phyloP scores from a whole-genome alignment of 192 early-diverging fungal genomes.

The Chytriomyces sp. region DNA sequence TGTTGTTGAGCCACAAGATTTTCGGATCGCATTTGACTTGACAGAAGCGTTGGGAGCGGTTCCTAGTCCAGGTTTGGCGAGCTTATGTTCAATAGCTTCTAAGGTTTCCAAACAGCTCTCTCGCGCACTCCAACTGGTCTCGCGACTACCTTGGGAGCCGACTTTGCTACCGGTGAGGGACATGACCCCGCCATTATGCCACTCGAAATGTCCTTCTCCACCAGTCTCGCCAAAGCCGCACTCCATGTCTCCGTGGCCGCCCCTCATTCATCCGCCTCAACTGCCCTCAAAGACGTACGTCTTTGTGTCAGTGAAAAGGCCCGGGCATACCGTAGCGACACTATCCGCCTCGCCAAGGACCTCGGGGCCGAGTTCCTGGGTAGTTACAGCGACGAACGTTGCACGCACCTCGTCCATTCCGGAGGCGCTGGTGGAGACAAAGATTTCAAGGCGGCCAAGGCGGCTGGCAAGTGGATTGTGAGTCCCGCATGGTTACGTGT shows the following conservation, averaged over 20 bases:
- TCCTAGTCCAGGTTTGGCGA: slow-evolving; percentile 3
- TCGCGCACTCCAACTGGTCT: no score
- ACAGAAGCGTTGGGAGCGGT: slow-evolving; percentile 1
- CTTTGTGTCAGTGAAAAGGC: slow-evolving; percentile 32
- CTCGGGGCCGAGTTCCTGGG: slow-evolving; percentile 38
- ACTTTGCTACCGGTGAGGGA: no score
- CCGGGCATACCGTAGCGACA: slow-evolving; percentile 17
- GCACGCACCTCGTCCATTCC: slow-evolving; percentile 50
- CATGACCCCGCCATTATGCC: no score
- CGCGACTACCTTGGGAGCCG: no score
- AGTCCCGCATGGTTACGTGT: slow-evolving; percentile 42
- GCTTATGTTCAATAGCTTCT: neutral
- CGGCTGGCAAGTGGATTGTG: slow-evolving; percentile 36
- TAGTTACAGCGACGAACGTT: slow-evolving; percentile 32
- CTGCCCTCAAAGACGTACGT: slow-evolving; percentile 31
- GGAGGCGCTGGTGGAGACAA: slow-evolving; percentile 11
- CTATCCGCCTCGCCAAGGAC: slow-evolving; percentile 23
- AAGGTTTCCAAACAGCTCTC: no score
- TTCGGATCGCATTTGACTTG: slow-evolving; percentile 5
- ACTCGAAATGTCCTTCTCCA: no score
- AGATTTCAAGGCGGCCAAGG: slow-evolving; percentile 41
- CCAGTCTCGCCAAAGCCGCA: no score
- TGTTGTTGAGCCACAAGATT: no score
- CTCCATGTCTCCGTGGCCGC: no score
- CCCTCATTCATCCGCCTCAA: no score